A percentile compares a stretch with the other conserved stretches of the same genome.
Conservation (phyloP, 2,329 filamentous ascomycete genomes). For the Fusarium annulatum region DNA sequence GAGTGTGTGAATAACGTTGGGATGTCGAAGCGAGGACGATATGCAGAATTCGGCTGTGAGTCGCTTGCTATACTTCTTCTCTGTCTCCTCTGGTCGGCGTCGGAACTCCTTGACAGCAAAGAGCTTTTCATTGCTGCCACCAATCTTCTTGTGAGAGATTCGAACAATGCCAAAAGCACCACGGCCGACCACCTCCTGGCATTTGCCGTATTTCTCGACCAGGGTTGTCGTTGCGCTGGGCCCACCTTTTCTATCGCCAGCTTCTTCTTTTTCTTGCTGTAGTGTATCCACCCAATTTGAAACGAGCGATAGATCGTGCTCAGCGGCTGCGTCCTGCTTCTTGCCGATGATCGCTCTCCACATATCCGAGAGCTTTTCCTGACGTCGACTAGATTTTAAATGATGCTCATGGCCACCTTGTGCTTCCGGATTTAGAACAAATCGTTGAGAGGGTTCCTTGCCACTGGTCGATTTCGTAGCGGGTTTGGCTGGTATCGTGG, state of each 20-base stretch:
- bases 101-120: constrained; percentile 99
- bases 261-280: constrained; percentile 87
- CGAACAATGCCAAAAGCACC: constrained; percentile 97
- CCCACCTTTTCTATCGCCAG: constrained; percentile 81
- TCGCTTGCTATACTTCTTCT: constrained; percentile 98
- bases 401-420: constrained; percentile 86
- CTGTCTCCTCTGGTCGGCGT: constrained; percentile 90
- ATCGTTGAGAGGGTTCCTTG: constrained; percentile 61
- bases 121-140: constrained; percentile 85
- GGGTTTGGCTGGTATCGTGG: constrained; percentile 43
- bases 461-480: constrained; percentile 45
- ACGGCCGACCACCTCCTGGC: constrained; percentile 94
- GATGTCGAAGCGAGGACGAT: constrained; percentile 93
- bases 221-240: constrained; percentile 78
- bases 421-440: constrained; percentile 60
- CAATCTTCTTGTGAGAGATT: constrained; percentile 95
- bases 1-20: constrained; percentile 97
- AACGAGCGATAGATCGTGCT: constrained; percentile 90
- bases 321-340: constrained; percentile 79
- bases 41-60: constrained; percentile 98
- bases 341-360: constrained; percentile 87
- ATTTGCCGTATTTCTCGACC: constrained; percentile 98
- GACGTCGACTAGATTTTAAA: constrained; percentile 87
- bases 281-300: constrained; percentile 96
- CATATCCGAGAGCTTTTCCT: constrained; percentile 95